phyloP scores from a whole-genome alignment of 2,329 filamentous ascomycete species.

The Aureobasidium sp. region DNA sequence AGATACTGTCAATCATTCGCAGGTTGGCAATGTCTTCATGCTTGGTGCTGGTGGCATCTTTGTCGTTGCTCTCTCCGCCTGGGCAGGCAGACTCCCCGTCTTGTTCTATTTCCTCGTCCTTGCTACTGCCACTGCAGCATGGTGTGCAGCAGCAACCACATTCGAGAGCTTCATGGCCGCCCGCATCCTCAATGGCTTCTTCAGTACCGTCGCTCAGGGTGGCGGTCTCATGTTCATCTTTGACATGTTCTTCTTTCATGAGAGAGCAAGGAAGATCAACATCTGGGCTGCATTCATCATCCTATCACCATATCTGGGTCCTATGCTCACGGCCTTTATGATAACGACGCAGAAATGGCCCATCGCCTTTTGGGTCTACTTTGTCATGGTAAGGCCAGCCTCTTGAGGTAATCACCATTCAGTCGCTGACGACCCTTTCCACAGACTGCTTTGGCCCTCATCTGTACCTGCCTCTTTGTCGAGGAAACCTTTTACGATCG shows the following conservation, averaged over 20 bases:
- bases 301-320: constrained; percentile 34
- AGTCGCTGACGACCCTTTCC: neutral
- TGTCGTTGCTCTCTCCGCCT: constrained; percentile 35
- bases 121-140: constrained; percentile 33
- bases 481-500: constrained; percentile 48
- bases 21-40: constrained; percentile 40
- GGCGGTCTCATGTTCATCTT: constrained; percentile 42
- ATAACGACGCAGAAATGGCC: constrained; percentile 38
- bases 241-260: constrained; percentile 56
- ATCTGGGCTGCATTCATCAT: constrained; percentile 35
- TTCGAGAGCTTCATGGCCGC: constrained; percentile 38
- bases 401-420: neutral
- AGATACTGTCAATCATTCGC: constrained; percentile 34
- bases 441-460: constrained; percentile 27
- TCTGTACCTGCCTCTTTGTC: constrained; percentile 37
- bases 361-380: constrained; percentile 44
- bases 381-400: constrained; percentile 25
- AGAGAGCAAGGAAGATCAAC: constrained; percentile 37
- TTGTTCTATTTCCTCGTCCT: constrained; percentile 36
- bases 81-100: constrained; percentile 40
- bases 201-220: constrained; percentile 36
- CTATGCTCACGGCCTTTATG: constrained; percentile 44
- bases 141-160: constrained; percentile 32
- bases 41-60: constrained; percentile 37
- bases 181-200: constrained; percentile 41